Evolutionary conservation across 176 grass and related monocot species (phyloP).

Genomic region (maize (Zea mays)): Zm-B73-REFERENCE-NAM-5.0 NC_050100.1:75258001-75258500

Average conservation of each 20-base stretch:
- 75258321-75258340: background rate
- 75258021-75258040: background rate
- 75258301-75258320: background rate
- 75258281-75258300: background rate
- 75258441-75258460: constrained; percentile 96
- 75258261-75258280: background rate
- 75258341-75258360: background rate
- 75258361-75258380: constrained; percentile 96
- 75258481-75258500: constrained; percentile 82
- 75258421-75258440: constrained; percentile 77
- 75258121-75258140: background rate
- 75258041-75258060: constrained; percentile 4
- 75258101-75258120: background rate
- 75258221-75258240: background rate
- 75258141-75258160: background rate
- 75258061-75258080: background rate
- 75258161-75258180: background rate
- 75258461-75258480: constrained; percentile 89
- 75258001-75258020: constrained; percentile 16
- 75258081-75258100: background rate
- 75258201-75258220: background rate
- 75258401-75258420: constrained; percentile 59
- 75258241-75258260: background rate
- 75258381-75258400: constrained; percentile 79
- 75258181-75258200: background rate